A percentile compares a stretch with the other conserved stretches of the same genome.
Conservation (phyloP, 2,329 filamentous ascomycete species). For the Cryoendolithus antarcticus region DNA sequence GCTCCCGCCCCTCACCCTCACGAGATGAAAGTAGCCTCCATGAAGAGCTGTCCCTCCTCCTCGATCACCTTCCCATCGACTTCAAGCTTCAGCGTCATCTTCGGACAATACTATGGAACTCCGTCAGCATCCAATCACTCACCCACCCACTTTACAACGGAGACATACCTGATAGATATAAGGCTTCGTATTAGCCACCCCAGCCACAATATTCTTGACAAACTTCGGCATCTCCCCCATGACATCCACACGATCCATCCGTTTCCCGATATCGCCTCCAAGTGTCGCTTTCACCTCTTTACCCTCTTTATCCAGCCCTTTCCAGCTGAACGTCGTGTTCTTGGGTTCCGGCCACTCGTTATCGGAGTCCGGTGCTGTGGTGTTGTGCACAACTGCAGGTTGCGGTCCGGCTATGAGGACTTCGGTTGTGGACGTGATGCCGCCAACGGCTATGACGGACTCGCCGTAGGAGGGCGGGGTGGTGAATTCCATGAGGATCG, state of each 20-base stretch:
- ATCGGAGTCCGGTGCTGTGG: conserved; percentile 60
- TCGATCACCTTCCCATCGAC: conserved; percentile 65
- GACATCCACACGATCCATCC: conserved; percentile 76
- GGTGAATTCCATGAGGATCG: conserved; percentile 88
- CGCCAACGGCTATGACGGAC: conserved; percentile 72
- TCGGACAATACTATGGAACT: conserved; percentile 48
- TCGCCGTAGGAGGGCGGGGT: conserved; percentile 87
- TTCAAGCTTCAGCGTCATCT: conserved; percentile 68
- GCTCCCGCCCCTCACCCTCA: conserved; percentile 2
- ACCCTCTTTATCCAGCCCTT: conserved; percentile 63
- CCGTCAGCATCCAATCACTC: background rate
- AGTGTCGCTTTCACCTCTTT: conserved; percentile 59
- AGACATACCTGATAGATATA: conserved; percentile 87
- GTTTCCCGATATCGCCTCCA: conserved; percentile 54
- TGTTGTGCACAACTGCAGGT: conserved; percentile 51
- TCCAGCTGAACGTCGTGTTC: conserved; percentile 63
- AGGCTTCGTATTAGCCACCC: conserved; percentile 80
- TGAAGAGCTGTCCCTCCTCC: conserved; percentile 70
- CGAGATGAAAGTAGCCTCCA: conserved; percentile 96
- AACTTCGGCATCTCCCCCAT: conserved; percentile 95
- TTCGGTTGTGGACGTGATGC: conserved; percentile 67
- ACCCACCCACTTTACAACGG: background rate
- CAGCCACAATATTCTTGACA: conserved; percentile 84
- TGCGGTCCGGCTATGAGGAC: conserved; percentile 60
- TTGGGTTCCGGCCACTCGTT: conserved; percentile 85